phyloP scores from a whole-genome alignment of 306 rosid species.

The Malus sieversii region DNA sequence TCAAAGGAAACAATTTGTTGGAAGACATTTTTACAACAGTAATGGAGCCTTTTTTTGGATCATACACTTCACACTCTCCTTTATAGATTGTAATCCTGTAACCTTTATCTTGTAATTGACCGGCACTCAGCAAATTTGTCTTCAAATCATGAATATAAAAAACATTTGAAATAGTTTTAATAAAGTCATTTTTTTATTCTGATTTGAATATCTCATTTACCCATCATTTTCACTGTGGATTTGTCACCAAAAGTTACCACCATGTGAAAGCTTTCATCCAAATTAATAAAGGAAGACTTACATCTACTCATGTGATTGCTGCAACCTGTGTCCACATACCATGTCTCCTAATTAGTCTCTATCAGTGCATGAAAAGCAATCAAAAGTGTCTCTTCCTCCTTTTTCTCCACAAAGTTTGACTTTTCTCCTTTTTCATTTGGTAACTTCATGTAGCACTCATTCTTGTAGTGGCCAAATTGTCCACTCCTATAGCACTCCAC shows the following conservation, averaged over 20 bases:
- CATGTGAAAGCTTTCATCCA: not conserved
- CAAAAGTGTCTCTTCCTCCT: not conserved
- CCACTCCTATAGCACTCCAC: too few relatives aligned
- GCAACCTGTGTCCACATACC: too few relatives aligned
- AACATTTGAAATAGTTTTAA: not conserved
- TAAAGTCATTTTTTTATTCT: too few relatives aligned
- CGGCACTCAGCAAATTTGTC: not conserved
- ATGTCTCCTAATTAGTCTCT: not conserved
- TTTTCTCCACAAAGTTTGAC: not conserved
- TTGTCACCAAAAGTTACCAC: not conserved
- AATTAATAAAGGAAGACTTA: not conserved
- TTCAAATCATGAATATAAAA: not conserved
- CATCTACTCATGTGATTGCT: too few relatives aligned
- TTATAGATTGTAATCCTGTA: not conserved
- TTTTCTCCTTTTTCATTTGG: not conserved
- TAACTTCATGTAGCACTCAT: not conserved
- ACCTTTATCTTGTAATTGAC: not conserved
- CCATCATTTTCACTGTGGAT: not conserved
- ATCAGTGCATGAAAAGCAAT: not conserved
- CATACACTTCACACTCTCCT: not conserved
- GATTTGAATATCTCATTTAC: not conserved
- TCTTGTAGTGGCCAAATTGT: not conserved
- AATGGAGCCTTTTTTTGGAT: not conserved
- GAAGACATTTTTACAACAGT: not conserved
- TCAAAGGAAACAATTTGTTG: not conserved